Base-by-base conservation (phyloP, 179 eudicot genomes). In the Actinidia chinensis region DNA sequence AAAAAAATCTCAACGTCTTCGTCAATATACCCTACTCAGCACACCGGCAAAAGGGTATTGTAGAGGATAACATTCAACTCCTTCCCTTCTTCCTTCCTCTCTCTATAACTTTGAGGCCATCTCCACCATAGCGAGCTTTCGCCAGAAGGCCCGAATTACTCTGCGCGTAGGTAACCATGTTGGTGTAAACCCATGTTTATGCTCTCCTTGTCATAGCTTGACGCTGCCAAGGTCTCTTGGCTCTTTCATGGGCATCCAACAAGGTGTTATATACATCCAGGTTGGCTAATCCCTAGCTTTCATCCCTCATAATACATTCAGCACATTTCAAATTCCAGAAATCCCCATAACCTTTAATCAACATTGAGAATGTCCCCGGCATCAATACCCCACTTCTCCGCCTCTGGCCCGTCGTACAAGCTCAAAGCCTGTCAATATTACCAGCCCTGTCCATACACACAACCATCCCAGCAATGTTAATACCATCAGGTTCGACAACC, bases 181-280 rank as follows among this genome's bases (percentile, higher is more conserved):
- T 1, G 98, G 98, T n/a, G 78, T 63, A 61, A 93, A 73, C 54
- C 92, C 94, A 63, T 81, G 43, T 55, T 63, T 23, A 79, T 58
- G 93, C 93, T 89, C 73, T 95, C 95, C 80, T 80, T 81, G 70
- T 88, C 33, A 95, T 79, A 73, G 55, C 86, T 79, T 91, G 93
- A 8, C 87, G 98, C 70, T 91, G 91, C 99, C 98, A 93, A n/a
- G 99, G 98, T 83, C 95, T 89, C 84, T 83, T 95, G 64, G 98
- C 98, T 55, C 94, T 90, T 4, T 97, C 98, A 98, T 93, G 89
- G 48, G 92, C 90, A 83, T 91, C 97, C 81, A 95, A 79, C 83
- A 95, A 80, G 0, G 88, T 81, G 75, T 93, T 95, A 79, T 87
- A 95, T 15, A 90, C 79, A 9, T 82, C 77, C 86, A 59, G 71